A percentile compares a stretch with the other conserved stretches of the same genome.
Evolutionary conservation across 2,329 filamentous ascomycete genomes (phyloP).

Genomic region (Botrytis pseudocinerea): DNA sequence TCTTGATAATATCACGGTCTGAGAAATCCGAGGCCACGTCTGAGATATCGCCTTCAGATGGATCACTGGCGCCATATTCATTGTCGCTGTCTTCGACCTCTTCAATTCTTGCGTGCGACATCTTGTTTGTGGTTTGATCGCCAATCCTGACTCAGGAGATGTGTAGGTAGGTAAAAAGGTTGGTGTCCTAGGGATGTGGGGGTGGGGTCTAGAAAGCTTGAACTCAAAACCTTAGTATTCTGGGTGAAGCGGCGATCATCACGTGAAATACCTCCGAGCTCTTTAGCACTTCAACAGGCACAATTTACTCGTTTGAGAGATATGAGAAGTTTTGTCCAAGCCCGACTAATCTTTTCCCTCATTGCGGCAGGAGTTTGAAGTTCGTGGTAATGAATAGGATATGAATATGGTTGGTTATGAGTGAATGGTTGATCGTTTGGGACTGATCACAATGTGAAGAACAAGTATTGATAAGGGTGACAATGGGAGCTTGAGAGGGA

Average conservation of each 20-base stretch:
- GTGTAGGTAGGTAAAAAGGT: not conserved
- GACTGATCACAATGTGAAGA: not conserved
- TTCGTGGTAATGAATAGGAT: not conserved
- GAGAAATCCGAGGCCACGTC: constrained; percentile 61
- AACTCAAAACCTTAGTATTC: constrained; percentile 6
- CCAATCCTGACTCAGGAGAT: constrained; percentile 11
- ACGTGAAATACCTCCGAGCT: not conserved
- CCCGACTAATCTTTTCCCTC: constrained; percentile 16
- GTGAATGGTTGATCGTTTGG: not conserved
- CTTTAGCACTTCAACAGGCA: constrained; percentile 17
- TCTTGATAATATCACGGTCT: constrained; percentile 45
- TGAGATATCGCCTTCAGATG: constrained; percentile 79
- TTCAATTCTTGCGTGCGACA: constrained; percentile 89
- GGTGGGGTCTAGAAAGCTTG: constrained; percentile 15
- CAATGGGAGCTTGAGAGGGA: not conserved
- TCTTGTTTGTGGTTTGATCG: constrained; percentile 43
- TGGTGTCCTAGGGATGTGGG: constrained; percentile 1
- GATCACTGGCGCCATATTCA: constrained; percentile 59
- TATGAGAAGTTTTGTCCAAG: constrained; percentile 20
- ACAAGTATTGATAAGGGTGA: not conserved
- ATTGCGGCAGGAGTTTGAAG: not conserved
- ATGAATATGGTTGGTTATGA: not conserved
- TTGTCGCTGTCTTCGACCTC: constrained; percentile 80
- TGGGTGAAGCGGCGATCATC: not conserved
- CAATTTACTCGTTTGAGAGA: constrained; percentile 22